Percentiles rank a stretch among this genome's conserved stretches.
phyloP scores from a whole-genome alignment of 2,329 filamentous ascomycete genomes.

The Sordariomycetes sp. region DNA sequence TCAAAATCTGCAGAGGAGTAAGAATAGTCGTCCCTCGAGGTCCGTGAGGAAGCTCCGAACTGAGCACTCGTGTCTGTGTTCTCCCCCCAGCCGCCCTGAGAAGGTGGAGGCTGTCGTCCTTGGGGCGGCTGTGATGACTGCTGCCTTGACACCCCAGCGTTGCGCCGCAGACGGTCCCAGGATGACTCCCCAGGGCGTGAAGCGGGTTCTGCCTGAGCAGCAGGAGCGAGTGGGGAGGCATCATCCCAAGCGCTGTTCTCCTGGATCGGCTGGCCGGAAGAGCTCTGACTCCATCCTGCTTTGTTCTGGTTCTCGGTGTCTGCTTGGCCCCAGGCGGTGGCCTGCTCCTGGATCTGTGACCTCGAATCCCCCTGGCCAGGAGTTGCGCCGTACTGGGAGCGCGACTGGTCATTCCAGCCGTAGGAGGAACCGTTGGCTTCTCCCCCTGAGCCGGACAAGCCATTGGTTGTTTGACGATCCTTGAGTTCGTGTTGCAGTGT shows the following conservation, averaged over 20 bases:
- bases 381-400: constrained; percentile 30
- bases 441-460: too few relatives aligned
- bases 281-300: constrained; percentile 4
- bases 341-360: too few relatives aligned
- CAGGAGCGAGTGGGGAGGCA: not conserved
- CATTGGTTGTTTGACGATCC: too few relatives aligned
- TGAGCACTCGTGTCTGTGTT: constrained; percentile 13
- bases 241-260: not conserved
- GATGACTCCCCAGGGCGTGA: too few relatives aligned
- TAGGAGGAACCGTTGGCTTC: too few relatives aligned
- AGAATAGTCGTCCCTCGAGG: constrained; percentile 17
- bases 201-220: not conserved
- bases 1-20: constrained; percentile 27
- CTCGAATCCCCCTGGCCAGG: too few relatives aligned
- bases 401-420: too few relatives aligned
- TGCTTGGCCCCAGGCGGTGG: too few relatives aligned
- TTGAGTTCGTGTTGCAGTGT: too few relatives aligned
- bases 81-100: constrained; percentile 8
- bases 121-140: not conserved
- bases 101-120: not conserved
- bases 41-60: constrained; percentile 7
- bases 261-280: constrained; percentile 1
- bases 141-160: constrained; percentile 7
- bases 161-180: not conserved
- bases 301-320: constrained; percentile 9